Conservation (phyloP, 306 rosid genomes). For the Gastrolobium villosum region DNA sequence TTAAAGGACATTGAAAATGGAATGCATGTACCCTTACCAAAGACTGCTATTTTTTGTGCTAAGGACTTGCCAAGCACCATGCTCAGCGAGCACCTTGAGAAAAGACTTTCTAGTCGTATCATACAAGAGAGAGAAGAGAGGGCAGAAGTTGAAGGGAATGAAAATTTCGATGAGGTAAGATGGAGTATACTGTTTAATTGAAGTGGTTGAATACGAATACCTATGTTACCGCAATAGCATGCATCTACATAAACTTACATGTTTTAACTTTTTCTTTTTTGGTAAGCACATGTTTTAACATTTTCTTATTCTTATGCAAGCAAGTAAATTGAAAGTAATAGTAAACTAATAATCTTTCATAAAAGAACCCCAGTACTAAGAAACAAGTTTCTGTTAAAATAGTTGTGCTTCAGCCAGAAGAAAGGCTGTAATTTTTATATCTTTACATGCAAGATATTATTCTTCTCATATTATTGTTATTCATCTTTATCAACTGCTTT, state of each 20-base stretch:
- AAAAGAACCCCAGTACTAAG: background rate
- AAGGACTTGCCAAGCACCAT: constrained; percentile 66
- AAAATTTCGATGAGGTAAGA: constrained; percentile 61
- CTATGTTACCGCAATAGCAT: background rate
- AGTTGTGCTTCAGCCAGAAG: no score
- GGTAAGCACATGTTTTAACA: no score
- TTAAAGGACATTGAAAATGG: constrained; percentile 55
- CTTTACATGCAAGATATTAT: background rate
- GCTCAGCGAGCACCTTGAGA: constrained; percentile 75
- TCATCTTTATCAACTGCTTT: background rate
- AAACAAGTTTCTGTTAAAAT: no score
- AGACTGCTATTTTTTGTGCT: constrained; percentile 55
- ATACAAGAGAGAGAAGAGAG: constrained; percentile 55
- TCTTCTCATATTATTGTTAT: background rate
- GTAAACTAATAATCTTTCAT: background rate
- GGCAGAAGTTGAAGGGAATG: constrained; percentile 46
- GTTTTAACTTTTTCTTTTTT: no score
- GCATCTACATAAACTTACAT: background rate
- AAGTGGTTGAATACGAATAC: background rate
- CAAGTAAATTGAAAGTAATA: constrained; percentile 7
- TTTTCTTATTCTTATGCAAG: constrained; percentile 20
- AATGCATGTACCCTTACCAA: constrained; percentile 44
- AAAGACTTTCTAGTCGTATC: constrained; percentile 58
- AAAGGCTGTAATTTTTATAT: no score
- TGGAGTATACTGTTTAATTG: background rate